A percentile compares a stretch with the other conserved stretches of the same genome.
Evolutionary conservation across 2,329 filamentous ascomycete species (phyloP).

Genomic region (Grosmannia clavigera): DNA sequence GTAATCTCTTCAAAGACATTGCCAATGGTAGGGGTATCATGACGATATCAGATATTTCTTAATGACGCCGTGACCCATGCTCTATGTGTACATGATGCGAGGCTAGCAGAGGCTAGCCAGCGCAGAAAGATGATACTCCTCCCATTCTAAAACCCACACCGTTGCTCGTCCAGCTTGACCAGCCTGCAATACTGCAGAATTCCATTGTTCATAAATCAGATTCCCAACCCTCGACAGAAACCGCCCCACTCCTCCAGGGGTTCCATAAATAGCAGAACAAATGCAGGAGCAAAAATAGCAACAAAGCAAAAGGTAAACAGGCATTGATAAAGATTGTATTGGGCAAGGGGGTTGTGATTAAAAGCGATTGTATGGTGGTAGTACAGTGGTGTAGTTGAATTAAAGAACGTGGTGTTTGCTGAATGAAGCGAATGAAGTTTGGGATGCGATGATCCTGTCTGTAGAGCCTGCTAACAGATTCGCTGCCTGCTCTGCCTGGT

Average conservation of each 20-base stretch:
- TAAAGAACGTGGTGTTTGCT: slow-evolving; percentile 3
- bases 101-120: neutral
- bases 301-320: neutral
- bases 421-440: slow-evolving; percentile 7
- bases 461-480: neutral
- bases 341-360: slow-evolving; percentile 6
- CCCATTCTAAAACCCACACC: neutral
- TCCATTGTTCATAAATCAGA: neutral
- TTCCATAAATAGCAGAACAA: neutral
- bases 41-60: slow-evolving; percentile 4
- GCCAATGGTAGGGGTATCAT: slow-evolving; percentile 4
- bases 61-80: slow-evolving; percentile 10
- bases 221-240: neutral
- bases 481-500: neutral
- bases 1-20: neutral
- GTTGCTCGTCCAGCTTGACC: neutral
- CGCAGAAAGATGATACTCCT: neutral
- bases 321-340: neutral
- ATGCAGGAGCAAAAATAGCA: neutral
- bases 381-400: slow-evolving; percentile 10
- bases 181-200: neutral
- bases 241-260: neutral
- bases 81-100: slow-evolving; percentile 2
- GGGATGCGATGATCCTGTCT: neutral
- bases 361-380: slow-evolving; percentile 14